Evolutionary conservation across 225 moss, liverwort and hornwort species (phyloP).

Genomic region (Lunularia cruciata): DNA sequence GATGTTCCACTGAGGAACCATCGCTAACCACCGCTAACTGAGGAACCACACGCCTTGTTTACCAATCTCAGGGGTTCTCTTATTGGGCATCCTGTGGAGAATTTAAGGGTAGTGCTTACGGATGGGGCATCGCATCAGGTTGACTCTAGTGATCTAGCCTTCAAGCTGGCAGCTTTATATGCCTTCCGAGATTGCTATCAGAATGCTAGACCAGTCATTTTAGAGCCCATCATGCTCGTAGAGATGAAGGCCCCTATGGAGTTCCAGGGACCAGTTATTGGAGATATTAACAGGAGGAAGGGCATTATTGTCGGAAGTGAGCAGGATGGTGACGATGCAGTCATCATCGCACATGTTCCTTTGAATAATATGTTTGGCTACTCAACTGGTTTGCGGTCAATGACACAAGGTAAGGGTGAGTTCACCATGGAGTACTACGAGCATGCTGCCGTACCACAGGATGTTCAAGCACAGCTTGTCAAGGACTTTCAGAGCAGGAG

Average conservation of each 20-base stretch:
- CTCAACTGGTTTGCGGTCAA: constrained; percentile 92
- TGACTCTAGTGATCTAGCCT: constrained; percentile 97
- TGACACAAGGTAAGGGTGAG: constrained; percentile 99
- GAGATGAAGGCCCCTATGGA: constrained; percentile 95
- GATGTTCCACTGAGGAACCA: no score
- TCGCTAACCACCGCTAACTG: no score
- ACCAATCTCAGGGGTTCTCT: constrained; percentile 69
- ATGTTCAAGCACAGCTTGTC: constrained; percentile 78
- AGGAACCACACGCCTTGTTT: no score
- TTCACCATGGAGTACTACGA: constrained; percentile 93
- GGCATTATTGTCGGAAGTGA: constrained; percentile 96
- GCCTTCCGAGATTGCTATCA: constrained; percentile 94
- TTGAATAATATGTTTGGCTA: constrained; percentile 99
- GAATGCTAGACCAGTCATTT: constrained; percentile 71
- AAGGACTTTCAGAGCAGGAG: constrained; percentile 80
- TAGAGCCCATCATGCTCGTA: constrained; percentile 96
- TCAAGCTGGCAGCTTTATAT: constrained; percentile 95
- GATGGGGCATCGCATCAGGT: constrained; percentile 99
- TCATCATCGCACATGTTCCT: constrained; percentile 90
- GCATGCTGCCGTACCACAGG: constrained; percentile 89
- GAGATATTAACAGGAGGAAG: constrained; percentile 98
- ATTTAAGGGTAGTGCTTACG: constrained; percentile 83
- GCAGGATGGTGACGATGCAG: constrained; percentile 95
- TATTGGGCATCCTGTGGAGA: constrained; percentile 98
- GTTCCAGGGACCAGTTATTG: constrained; percentile 95